A percentile compares a stretch with the other conserved stretches of the same genome.
These are phyloP conservation scores for Lactarius deliciosus DNA, from an alignment of 768 basidiomycete species.

Conservation along the genomic window DNA sequence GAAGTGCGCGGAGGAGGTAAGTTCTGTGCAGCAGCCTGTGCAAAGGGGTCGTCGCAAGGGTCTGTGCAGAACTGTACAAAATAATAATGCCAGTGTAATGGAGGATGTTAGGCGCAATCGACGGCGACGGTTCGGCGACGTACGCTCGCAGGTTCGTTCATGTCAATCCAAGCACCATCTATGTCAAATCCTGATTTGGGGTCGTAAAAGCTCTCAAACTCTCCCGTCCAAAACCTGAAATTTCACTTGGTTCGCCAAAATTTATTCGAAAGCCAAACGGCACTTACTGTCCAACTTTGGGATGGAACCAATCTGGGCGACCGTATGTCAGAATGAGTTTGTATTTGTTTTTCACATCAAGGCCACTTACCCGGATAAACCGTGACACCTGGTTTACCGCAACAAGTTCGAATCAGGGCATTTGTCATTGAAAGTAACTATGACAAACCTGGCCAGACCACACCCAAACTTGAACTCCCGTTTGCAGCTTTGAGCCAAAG, in stretches of 20 bases:
- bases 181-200: constrained; percentile 57
- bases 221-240: constrained; percentile 59
- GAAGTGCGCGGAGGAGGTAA: constrained; percentile 55
- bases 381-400: constrained; percentile 45
- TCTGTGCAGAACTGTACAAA: constrained; percentile 55
- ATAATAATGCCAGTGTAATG: neutral
- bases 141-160: constrained; percentile 73
- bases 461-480: constrained; percentile 53
- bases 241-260: neutral
- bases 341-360: constrained; percentile 5
- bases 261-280: neutral
- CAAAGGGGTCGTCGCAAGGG: constrained; percentile 61
- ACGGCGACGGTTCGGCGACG: constrained; percentile 26
- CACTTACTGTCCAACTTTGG: constrained; percentile 48
- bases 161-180: constrained; percentile 73
- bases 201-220: constrained; percentile 57
- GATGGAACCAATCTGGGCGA: constrained; percentile 58
- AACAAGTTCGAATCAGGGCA: neutral
- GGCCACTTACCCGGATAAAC: constrained; percentile 50
- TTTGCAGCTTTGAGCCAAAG: constrained; percentile 64
- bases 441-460: constrained; percentile 62
- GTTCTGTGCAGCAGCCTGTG: constrained; percentile 50
- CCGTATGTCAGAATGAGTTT: neutral
- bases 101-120: too few species aligned
- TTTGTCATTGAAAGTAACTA: neutral